phyloP scores from a whole-genome alignment of 176 grass and related monocot genomes.

The Stipa capillata region DNA sequence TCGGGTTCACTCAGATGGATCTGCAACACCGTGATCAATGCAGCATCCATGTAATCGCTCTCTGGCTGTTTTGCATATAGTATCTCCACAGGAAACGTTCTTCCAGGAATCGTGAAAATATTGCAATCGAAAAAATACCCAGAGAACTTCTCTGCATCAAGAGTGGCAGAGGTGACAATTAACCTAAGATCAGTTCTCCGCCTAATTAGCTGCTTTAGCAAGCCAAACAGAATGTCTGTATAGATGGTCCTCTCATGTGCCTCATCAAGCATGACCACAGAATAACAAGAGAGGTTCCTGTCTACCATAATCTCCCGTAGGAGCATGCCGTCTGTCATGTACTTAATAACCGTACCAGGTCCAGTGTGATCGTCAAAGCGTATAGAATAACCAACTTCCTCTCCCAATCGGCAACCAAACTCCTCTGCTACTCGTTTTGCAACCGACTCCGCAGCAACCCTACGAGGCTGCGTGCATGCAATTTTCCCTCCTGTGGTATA shows the following conservation, averaged over 20 bases:
- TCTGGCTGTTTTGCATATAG: slow-evolving; percentile 48
- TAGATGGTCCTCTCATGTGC: slow-evolving; percentile 63
- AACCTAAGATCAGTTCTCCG: slow-evolving; percentile 37
- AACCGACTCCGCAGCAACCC: slow-evolving; percentile 51
- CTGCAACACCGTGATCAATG: slow-evolving; percentile 54
- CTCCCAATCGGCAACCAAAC: slow-evolving; percentile 48
- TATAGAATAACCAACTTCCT: slow-evolving; percentile 63
- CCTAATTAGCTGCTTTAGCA: slow-evolving; percentile 49
- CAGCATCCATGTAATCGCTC: slow-evolving; percentile 59
- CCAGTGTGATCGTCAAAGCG: slow-evolving; percentile 58
- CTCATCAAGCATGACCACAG: slow-evolving; percentile 70
- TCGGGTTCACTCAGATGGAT: slow-evolving; percentile 58
- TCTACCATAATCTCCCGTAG: slow-evolving; percentile 59
- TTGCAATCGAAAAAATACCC: slow-evolving; percentile 69
- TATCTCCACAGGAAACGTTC: slow-evolving; percentile 55
- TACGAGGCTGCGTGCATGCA: slow-evolving; percentile 53
- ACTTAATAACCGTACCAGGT: slow-evolving; percentile 58
- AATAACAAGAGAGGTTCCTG: slow-evolving; percentile 43
- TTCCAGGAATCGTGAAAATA: slow-evolving; percentile 52
- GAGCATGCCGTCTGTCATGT: slow-evolving; percentile 80
- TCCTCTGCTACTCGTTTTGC: slow-evolving; percentile 64
- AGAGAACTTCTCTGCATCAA: slow-evolving; percentile 79
- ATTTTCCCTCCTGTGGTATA: slow-evolving; percentile 46
- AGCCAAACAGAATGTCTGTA: slow-evolving; percentile 52
- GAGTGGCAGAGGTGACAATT: slow-evolving; percentile 54